These are phyloP conservation scores for Penicillium verrucosum DNA, from an alignment of 2,329 filamentous ascomycete genomes.

Conservation along the genomic window DNA sequence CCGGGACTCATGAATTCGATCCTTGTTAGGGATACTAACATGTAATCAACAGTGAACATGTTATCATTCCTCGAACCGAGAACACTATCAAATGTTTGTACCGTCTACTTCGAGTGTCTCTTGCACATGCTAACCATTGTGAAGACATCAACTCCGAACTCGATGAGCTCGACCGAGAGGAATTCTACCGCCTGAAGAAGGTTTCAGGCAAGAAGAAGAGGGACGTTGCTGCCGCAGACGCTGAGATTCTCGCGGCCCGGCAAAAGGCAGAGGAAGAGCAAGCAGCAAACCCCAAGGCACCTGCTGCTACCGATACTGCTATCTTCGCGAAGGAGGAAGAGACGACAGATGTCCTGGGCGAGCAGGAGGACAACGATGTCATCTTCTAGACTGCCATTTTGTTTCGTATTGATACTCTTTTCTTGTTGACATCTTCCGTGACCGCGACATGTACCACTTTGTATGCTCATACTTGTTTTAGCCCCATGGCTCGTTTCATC, in stretches of 20 bases:
- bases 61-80: conserved; percentile 96
- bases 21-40: conserved; percentile 13
- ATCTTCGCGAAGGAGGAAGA: conserved; percentile 42
- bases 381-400: conserved; percentile 62
- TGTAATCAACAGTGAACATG: conserved; percentile 42
- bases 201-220: conserved; percentile 81
- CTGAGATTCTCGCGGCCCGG: conserved; percentile 63
- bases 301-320: conserved; percentile 35
- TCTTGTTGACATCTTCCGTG: conserved; percentile 7
- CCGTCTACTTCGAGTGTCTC: not conserved
- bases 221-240: conserved; percentile 68
- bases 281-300: conserved; percentile 46
- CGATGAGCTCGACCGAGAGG: conserved; percentile 94
- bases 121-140: conserved; percentile 2
- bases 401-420: conserved; percentile 22
- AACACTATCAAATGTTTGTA: conserved; percentile 92
- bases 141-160: conserved; percentile 94
- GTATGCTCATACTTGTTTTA: conserved; percentile 4
- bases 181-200: conserved; percentile 98
- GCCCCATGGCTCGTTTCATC: conserved; percentile 2
- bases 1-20: not conserved
- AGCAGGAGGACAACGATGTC: conserved; percentile 76
- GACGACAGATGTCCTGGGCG: conserved; percentile 66
- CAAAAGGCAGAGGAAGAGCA: conserved; percentile 51
- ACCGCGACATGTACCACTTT: conserved; percentile 13